phyloP scores from a whole-genome alignment of 352 stramenopile species.

The Aphanomyces stellatus region DNA sequence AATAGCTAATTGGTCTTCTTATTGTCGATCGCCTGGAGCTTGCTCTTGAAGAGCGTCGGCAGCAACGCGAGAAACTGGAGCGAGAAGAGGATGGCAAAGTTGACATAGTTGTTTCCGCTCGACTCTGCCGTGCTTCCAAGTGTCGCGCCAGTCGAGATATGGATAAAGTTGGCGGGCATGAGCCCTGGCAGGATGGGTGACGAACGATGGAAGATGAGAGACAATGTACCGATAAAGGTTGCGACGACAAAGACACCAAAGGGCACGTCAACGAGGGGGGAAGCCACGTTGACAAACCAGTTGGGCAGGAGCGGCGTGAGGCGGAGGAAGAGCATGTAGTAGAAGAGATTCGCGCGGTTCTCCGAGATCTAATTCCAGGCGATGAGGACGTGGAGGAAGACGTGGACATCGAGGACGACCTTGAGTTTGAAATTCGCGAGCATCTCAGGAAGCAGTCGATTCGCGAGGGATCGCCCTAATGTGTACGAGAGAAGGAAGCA shows the following conservation, averaged over 20 bases:
- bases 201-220: neutral
- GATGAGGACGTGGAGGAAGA: neutral
- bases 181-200: slow-evolving; percentile 28
- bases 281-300: slow-evolving; percentile 87
- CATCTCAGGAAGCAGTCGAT: slow-evolving; percentile 55
- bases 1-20: slow-evolving; percentile 10
- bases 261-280: slow-evolving; percentile 69
- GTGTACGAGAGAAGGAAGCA: slow-evolving; percentile 84
- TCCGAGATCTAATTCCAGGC: slow-evolving; percentile 43
- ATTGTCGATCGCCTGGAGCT: slow-evolving; percentile 38
- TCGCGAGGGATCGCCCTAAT: slow-evolving; percentile 64
- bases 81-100: slow-evolving; percentile 74
- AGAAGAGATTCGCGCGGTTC: slow-evolving; percentile 80
- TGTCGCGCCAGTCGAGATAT: slow-evolving; percentile 76
- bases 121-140: slow-evolving; percentile 57
- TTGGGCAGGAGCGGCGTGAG: slow-evolving; percentile 83
- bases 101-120: slow-evolving; percentile 57
- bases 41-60: slow-evolving; percentile 79
- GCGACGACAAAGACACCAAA: slow-evolving; percentile 82
- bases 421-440: slow-evolving; percentile 73
- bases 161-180: slow-evolving; percentile 73
- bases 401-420: slow-evolving; percentile 21
- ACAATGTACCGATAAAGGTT: slow-evolving; percentile 51
- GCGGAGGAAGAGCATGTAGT: slow-evolving; percentile 84
- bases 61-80: slow-evolving; percentile 80